These are phyloP conservation scores for Ogataea zsoltii DNA, from an alignment of 805 yeast species.

Conservation along the genomic window DNA sequence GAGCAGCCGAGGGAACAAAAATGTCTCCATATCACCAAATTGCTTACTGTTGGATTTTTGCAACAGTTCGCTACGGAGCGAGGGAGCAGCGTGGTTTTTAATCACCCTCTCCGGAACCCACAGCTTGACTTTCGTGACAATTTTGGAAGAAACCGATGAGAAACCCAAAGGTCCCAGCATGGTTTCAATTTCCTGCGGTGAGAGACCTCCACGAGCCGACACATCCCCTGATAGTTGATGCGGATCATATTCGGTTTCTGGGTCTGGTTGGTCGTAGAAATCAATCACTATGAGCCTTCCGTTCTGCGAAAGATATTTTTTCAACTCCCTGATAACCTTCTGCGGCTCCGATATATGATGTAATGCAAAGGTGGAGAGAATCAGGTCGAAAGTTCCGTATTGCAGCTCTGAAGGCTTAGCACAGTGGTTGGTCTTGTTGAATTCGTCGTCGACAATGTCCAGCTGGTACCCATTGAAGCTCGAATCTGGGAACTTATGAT, in stretches of 20 bases:
- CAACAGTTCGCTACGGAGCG: neutral
- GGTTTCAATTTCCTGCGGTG: neutral
- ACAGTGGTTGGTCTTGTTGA: constrained; percentile 7
- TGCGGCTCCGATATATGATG: constrained; percentile 40
- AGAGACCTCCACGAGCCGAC: constrained; percentile 1
- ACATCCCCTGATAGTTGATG: neutral
- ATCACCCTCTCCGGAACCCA: constrained; percentile 3
- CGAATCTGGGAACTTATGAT: constrained; percentile 14
- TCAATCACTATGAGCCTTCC: constrained; percentile 41
- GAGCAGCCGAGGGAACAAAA: neutral
- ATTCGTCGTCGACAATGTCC: constrained; percentile 20
- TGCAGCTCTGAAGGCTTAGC: constrained; percentile 11
- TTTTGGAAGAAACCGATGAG: neutral
- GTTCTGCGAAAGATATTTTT: constrained; percentile 34
- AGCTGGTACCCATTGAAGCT: constrained; percentile 10
- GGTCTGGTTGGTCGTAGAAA: constrained; percentile 37
- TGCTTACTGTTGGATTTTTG: neutral
- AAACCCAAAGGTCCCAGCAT: neutral
- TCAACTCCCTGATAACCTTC: constrained; percentile 34
- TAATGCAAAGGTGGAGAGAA: constrained; percentile 39
- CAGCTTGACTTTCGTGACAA: neutral
- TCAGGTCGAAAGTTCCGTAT: constrained; percentile 32
- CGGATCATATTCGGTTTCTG: neutral
- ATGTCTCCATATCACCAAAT: neutral
- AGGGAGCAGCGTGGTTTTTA: neutral